Conservation (phyloP, 768 basidiomycete species). For the Saitozyma podzolica region DNA sequence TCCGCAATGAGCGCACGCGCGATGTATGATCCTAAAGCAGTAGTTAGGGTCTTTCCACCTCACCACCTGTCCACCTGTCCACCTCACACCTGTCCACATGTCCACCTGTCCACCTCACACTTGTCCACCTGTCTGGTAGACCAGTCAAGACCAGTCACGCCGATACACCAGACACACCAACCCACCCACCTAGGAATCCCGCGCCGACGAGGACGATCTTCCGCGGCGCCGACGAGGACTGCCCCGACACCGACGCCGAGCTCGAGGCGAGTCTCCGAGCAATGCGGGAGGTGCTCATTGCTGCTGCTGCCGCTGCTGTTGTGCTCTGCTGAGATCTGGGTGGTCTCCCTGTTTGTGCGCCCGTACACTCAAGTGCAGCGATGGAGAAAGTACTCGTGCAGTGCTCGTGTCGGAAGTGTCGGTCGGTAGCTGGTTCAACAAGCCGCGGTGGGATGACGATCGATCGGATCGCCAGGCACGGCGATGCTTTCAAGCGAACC, state of each 20-base stretch:
- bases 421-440: too few relatives aligned
- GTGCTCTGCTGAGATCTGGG: too few relatives aligned
- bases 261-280: conserved; percentile 20
- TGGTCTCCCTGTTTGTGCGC: too few relatives aligned
- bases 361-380: too few relatives aligned
- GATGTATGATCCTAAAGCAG: conserved; percentile 61
- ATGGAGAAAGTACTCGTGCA: too few relatives aligned
- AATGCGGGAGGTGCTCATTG: conserved; percentile 3
- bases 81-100: background rate
- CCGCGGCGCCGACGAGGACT: conserved; percentile 8
- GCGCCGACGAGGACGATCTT: conserved; percentile 57
- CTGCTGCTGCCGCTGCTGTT: background rate
- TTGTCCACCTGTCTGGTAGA: background rate
- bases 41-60: background rate
- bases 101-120: background rate
- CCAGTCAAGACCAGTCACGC: conserved; percentile 5
- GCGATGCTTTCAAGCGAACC: too few relatives aligned
- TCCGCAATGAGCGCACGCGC: conserved; percentile 59
- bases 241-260: background rate
- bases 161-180: too few relatives aligned
- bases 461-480: too few relatives aligned
- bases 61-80: too few relatives aligned
- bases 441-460: too few relatives aligned
- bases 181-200: conserved; percentile 61
- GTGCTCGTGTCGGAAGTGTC: too few relatives aligned